Evolutionary conservation across 345 rosid species (phyloP), one percentile per base, ranked within the genome.

Genomic region (Carallia brachiata): DNA sequence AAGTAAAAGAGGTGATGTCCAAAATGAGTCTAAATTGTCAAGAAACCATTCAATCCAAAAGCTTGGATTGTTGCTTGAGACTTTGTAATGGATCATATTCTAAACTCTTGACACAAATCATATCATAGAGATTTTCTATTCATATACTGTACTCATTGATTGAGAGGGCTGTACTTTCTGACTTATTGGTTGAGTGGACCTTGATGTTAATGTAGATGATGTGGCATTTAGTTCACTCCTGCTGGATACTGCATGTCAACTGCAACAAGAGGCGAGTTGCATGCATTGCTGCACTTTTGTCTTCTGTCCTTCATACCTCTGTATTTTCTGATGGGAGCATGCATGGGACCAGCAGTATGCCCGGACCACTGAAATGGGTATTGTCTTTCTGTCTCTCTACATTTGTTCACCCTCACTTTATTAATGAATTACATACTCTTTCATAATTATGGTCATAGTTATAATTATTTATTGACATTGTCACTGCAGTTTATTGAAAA

Each of bases 361-460:
- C 84, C 65, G 97, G 97, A 63, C 97, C 98, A 44, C 80, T 94
- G 74, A 94, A 89, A 78, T 94, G 97, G 98, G 98, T 94, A 65
- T 60, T 87, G 70, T 55, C 31, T 70, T 72, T 75, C 59, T 58
- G 68, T 67, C 77, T 12, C 39, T 68, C 8, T 65, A n/a, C 63
- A 36, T 58, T 40, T 68, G 19, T 57, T 15, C 47, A 28, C 18
- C 34, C 6, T 36, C 30, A 7, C 4, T 7, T 65, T 69, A 18
- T 4, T n/a, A 10, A 32, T 8, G 39, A 48, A 50, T 15, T 62
- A n/a, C 28, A 10, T 19, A 10, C 50, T 54, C 7, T 19, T 73
- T 50, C 61, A 66, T 32, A 17, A 48, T 56, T 27, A 48, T 61
- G 13, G 27, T 32, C 23, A 54, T 36, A 50, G 12, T 58, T 5